Evolutionary conservation across 169 alveolate genomes (phyloP).

Genomic region (Cryptosporidium parvum): DNA sequence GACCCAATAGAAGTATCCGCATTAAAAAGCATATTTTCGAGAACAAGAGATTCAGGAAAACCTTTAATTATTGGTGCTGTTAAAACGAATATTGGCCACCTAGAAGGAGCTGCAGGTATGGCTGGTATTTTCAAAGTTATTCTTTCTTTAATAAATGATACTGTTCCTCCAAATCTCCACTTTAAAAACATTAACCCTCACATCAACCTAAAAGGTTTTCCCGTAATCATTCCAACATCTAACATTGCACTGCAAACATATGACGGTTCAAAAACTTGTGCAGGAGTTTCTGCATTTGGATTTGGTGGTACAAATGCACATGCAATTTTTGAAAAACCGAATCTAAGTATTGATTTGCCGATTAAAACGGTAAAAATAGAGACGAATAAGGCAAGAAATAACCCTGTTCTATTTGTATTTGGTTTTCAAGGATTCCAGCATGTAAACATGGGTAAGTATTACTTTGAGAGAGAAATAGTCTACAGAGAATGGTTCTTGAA

Average conservation of each 20-base stretch:
- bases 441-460: constrained; percentile 70
- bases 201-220: constrained; percentile 82
- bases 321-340: constrained; percentile 81
- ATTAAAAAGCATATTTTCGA: constrained; percentile 78
- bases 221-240: constrained; percentile 78
- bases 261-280: constrained; percentile 48
- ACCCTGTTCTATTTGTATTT: constrained; percentile 77
- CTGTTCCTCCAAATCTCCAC: constrained; percentile 84
- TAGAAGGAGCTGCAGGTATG: constrained; percentile 87
- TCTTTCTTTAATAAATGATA: constrained; percentile 78
- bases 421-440: constrained; percentile 79
- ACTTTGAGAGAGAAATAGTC: constrained; percentile 80
- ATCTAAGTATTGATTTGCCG: neutral
- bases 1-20: constrained; percentile 85
- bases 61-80: constrained; percentile 86
- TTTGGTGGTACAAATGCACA: constrained; percentile 86
- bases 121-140: constrained; percentile 82
- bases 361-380: neutral
- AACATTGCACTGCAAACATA: constrained; percentile 74
- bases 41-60: constrained; percentile 77
- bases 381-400: neutral
- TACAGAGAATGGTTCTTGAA: constrained; percentile 80
- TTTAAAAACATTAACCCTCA: constrained; percentile 84
- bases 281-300: constrained; percentile 84
- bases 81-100: constrained; percentile 86